These are phyloP conservation scores for Caryopteris hybrid DNA, from an alignment of 305 asterid genomes.

Conservation along the genomic window DNA sequence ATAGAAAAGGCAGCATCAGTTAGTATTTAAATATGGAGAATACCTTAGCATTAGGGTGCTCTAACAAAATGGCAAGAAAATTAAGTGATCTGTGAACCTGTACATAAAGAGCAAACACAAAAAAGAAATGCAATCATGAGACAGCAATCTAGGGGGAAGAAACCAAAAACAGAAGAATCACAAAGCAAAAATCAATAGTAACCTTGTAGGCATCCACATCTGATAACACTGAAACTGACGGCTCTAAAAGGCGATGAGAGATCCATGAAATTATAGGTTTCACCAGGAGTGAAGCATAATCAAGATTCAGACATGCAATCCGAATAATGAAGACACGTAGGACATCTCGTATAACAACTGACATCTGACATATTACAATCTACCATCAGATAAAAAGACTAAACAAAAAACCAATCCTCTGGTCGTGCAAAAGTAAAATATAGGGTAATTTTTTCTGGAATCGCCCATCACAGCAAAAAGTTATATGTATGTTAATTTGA, in stretches of 20 bases:
- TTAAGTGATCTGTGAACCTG: slow-evolving; percentile 72
- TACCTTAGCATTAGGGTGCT: slow-evolving; percentile 95
- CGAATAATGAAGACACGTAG: slow-evolving; percentile 80
- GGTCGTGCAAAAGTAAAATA: not conserved
- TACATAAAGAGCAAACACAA: slow-evolving; percentile 3
- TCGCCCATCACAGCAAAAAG: slow-evolving; percentile 1
- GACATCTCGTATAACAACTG: slow-evolving; percentile 73
- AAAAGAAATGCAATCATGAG: slow-evolving; percentile 10
- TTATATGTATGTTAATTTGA: not conserved
- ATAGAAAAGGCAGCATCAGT: slow-evolving; percentile 2
- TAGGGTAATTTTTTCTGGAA: not conserved
- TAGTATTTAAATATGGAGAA: slow-evolving; percentile 8
- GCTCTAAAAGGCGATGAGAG: slow-evolving; percentile 48
- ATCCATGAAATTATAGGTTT: slow-evolving; percentile 62
- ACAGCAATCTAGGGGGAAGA: slow-evolving; percentile 16
- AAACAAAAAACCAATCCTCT: not conserved
- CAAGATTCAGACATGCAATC: slow-evolving; percentile 61
- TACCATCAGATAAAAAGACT: slow-evolving; percentile 19
- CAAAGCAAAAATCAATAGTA: slow-evolving; percentile 6
- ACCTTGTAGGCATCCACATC: slow-evolving; percentile 86
- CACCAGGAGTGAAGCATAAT: slow-evolving; percentile 66
- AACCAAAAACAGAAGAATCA: slow-evolving; percentile 1
- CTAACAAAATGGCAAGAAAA: slow-evolving; percentile 69
- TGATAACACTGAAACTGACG: slow-evolving; percentile 37
- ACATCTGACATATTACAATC: slow-evolving; percentile 31